A percentile compares a stretch with the other conserved stretches of the same genome.
Conservation (phyloP, 1,284 basidiomycete genomes). For the Fomitopsis schrenkii region DNA sequence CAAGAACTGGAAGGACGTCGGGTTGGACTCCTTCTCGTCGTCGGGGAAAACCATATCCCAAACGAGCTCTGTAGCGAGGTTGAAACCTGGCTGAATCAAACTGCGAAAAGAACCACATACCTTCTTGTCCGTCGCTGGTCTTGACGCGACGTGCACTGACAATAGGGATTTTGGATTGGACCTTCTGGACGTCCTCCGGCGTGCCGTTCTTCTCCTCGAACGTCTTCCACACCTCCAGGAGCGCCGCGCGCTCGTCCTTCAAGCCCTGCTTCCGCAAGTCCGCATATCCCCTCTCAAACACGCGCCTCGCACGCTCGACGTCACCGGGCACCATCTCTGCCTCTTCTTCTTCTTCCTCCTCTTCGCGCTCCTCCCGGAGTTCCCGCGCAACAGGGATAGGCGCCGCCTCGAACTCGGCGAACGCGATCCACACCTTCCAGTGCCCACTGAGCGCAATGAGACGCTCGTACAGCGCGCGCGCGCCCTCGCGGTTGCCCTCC, state of each 20-base stretch:
- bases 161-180: conserved; percentile 88
- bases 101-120: conserved; percentile 37
- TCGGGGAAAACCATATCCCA: conserved; percentile 95
- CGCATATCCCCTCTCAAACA: conserved; percentile 85
- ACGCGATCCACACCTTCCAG: conserved; percentile 90
- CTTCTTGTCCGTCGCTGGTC: conserved; percentile 83
- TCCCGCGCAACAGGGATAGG: conserved; percentile 62
- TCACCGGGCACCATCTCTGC: conserved; percentile 36
- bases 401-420: conserved; percentile 73
- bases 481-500: conserved; percentile 86
- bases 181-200: conserved; percentile 65
- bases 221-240: conserved; percentile 91
- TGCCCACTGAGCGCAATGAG: conserved; percentile 87
- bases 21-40: conserved; percentile 90
- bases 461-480: conserved; percentile 87
- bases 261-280: conserved; percentile 75
- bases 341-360: conserved; percentile 37
- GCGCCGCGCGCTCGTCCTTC: conserved; percentile 87
- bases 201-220: conserved; percentile 83
- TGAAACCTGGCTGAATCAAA: conserved; percentile 43
- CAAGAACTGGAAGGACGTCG: conserved; percentile 90
- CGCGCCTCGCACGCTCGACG: conserved; percentile 59
- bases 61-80: conserved; percentile 43
- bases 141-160: conserved; percentile 83
- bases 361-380: conserved; percentile 71